Evolutionary conservation across 176 grass and related monocot species (phyloP).

Genomic region (Eleusine indica): DNA sequence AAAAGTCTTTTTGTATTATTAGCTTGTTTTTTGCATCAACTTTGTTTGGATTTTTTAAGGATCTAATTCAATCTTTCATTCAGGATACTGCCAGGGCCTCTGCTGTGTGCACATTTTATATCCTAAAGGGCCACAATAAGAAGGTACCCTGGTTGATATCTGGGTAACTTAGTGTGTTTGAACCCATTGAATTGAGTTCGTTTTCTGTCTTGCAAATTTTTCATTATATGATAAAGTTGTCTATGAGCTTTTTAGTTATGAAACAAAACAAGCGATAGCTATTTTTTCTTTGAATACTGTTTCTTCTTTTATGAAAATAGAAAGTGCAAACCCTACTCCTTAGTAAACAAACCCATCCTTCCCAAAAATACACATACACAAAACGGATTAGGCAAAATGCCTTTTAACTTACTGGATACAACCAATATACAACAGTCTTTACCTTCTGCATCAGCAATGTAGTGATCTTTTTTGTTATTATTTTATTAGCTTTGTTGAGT

Average conservation of each 20-base stretch:
- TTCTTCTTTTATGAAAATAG: neutral
- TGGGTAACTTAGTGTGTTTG: slow-evolving; percentile 74
- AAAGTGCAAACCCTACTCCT: neutral
- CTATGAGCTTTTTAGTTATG: neutral
- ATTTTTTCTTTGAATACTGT: slow-evolving; percentile 25
- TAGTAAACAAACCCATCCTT: neutral
- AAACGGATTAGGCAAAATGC: neutral
- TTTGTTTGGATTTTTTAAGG: slow-evolving; percentile 45
- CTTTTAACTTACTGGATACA: neutral
- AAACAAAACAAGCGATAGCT: neutral
- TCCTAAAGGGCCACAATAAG: slow-evolving; percentile 82
- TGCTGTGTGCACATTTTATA: slow-evolving; percentile 76
- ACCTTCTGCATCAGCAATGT: neutral
- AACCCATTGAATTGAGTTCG: slow-evolving; percentile 31
- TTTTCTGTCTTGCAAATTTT: slow-evolving; percentile 28
- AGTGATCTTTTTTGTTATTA: neutral
- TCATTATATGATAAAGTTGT: slow-evolving; percentile 2
- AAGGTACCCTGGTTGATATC: slow-evolving; percentile 98
- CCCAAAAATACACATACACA: neutral
- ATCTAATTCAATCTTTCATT: slow-evolving; percentile 86
- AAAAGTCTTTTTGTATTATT: slow-evolving; percentile 33
- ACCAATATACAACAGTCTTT: neutral
- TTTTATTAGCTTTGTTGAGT: slow-evolving; percentile 10
- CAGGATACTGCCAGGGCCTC: slow-evolving; percentile 81
- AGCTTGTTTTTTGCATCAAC: slow-evolving; percentile 37